These are phyloP conservation scores for Cordyceps javanica DNA, from an alignment of 2,329 filamentous ascomycete genomes.

Conservation along the genomic window DNA sequence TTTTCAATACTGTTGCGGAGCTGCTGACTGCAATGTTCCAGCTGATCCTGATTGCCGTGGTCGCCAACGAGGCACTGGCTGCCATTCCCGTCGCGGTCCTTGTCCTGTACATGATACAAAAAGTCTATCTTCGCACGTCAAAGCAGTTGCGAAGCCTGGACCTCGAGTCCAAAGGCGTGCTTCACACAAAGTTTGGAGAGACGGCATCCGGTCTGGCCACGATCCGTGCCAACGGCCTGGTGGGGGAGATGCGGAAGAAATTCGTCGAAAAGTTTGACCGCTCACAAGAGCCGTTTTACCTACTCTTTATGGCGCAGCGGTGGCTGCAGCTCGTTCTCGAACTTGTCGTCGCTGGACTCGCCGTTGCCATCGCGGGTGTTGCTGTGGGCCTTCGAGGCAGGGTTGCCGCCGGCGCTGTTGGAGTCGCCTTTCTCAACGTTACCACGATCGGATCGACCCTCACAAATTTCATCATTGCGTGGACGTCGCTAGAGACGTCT, in stretches of 20 bases:
- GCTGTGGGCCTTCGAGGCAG: neutral
- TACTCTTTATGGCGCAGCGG: neutral
- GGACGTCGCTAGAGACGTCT: neutral
- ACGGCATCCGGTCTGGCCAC: neutral
- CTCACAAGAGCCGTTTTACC: slow-evolving; percentile 5
- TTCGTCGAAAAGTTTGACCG: neutral
- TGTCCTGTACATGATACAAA: neutral
- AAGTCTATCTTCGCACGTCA: neutral
- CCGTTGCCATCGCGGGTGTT: neutral
- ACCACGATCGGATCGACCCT: neutral
- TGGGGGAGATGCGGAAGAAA: neutral
- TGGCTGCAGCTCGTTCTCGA: slow-evolving; percentile 9
- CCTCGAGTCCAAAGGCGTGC: neutral
- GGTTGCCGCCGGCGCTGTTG: slow-evolving; percentile 1
- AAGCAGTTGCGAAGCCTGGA: slow-evolving; percentile 1
- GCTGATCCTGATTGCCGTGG: neutral
- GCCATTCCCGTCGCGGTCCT: neutral
- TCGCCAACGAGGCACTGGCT: neutral
- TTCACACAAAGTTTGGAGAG: neutral
- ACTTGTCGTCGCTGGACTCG: neutral
- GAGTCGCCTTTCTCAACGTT: slow-evolving; percentile 5
- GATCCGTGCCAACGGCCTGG: neutral
- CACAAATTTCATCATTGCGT: neutral
- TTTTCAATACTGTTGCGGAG: slow-evolving; percentile 2
- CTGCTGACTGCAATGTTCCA: neutral